Percentiles rank a stretch among this genome's conserved stretches.
These are phyloP conservation scores for Afroboletus lepidellus DNA, from an alignment of 1,284 basidiomycete species.

Conservation along the genomic window DNA sequence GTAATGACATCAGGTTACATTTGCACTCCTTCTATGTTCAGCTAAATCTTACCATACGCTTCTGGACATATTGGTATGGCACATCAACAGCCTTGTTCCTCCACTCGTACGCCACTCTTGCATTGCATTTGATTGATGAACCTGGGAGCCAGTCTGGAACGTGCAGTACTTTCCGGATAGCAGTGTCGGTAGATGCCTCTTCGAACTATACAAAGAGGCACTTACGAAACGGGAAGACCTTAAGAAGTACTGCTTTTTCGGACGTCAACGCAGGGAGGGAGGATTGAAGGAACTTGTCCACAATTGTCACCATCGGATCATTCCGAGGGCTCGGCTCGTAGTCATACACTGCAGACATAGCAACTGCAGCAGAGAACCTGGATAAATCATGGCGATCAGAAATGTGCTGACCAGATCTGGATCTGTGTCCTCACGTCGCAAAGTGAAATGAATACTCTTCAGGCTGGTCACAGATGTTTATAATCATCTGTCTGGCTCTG, in stretches of 20 bases:
- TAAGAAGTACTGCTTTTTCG: not conserved
- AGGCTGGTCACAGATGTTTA: not conserved
- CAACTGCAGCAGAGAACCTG: not conserved
- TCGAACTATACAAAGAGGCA: not conserved
- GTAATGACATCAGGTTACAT: not conserved
- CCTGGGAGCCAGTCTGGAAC: conserved; percentile 18
- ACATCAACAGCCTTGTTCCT: conserved; percentile 8
- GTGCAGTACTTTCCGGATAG: conserved; percentile 4
- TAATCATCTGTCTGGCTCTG: not conserved
- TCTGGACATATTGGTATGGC: conserved; percentile 15
- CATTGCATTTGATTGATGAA: not conserved
- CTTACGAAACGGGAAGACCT: not conserved
- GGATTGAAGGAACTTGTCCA: not conserved
- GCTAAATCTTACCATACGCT: conserved; percentile 7
- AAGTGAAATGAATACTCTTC: not conserved
- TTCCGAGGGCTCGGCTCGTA: not conserved
- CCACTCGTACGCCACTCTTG: not conserved
- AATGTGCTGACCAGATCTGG: not conserved
- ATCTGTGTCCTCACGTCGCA: not conserved
- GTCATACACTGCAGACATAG: not conserved
- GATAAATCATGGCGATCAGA: not conserved
- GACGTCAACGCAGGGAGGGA: not conserved
- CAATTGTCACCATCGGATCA: not conserved
- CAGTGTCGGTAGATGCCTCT: not conserved
- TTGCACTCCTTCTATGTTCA: not conserved